Evolutionary conservation across 2,329 filamentous ascomycete genomes (phyloP).

Genomic region (Ramichloridium luteum): DNA sequence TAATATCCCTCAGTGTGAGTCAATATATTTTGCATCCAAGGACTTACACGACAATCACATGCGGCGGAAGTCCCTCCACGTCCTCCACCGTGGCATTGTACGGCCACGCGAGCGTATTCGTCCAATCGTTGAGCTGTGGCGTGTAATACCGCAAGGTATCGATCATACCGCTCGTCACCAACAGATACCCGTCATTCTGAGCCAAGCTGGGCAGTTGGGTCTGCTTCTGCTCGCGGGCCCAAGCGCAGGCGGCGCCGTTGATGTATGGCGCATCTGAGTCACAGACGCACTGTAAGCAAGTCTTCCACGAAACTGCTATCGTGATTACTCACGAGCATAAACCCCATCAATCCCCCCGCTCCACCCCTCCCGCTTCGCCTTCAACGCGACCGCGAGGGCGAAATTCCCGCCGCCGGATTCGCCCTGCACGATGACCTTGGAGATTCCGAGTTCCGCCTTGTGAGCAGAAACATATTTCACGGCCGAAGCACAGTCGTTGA

Average conservation of each 20-base stretch:
- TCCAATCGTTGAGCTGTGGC: too few species aligned
- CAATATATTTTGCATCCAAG: too few species aligned
- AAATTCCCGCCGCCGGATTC: conserved; percentile 24
- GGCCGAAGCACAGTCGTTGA: conserved; percentile 21
- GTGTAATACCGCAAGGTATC: too few species aligned
- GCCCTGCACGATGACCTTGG: conserved; percentile 21
- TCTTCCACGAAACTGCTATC: too few species aligned
- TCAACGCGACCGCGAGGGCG: conserved; percentile 18
- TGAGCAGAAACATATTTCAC: conserved; percentile 15
- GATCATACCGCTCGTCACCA: conserved; percentile 10
- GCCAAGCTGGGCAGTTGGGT: conserved; percentile 14
- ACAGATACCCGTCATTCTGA: conserved; percentile 19
- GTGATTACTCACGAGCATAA: too few species aligned
- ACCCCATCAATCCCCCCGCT: conserved; percentile 17
- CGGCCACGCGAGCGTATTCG: conserved; percentile 22
- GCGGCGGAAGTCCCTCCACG: conserved; percentile 20
- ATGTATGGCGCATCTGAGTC: conserved; percentile 22
- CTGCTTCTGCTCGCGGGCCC: conserved; percentile 7
- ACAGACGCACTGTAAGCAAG: too few species aligned
- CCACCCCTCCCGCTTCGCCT: conserved; percentile 21
- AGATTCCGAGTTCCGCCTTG: conserved; percentile 14
- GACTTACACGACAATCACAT: conserved; percentile 17
- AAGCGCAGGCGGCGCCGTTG: conserved; percentile 13
- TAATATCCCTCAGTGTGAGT: too few species aligned
- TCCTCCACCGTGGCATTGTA: conserved; percentile 20